Evolutionary conservation across 495 filamentous ascomycete genomes (phyloP).

Genomic region (Evansstolkia leycettana): DNA sequence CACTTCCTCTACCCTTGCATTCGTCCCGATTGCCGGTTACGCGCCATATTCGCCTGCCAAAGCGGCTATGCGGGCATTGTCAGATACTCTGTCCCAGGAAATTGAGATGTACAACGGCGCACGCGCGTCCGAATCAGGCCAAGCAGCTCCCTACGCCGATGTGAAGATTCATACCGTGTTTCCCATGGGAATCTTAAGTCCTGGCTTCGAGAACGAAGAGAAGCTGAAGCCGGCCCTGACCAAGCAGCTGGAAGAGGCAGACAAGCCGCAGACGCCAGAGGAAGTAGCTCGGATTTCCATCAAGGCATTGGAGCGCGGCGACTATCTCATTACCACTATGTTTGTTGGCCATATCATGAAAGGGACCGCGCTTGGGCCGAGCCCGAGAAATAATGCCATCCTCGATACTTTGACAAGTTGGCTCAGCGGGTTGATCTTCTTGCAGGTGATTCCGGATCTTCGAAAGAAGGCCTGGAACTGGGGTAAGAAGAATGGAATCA

Average conservation of each 20-base stretch:
- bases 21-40: slow-evolving; percentile 75
- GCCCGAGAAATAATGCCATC: slow-evolving; percentile 28
- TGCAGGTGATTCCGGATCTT: slow-evolving; percentile 31
- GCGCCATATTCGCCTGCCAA: slow-evolving; percentile 75
- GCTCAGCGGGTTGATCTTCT: slow-evolving; percentile 31
- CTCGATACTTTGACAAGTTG: slow-evolving; percentile 31
- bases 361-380: slow-evolving; percentile 31
- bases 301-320: slow-evolving; percentile 61
- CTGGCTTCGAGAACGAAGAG: slow-evolving; percentile 71
- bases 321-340: slow-evolving; percentile 63
- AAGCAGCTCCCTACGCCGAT: slow-evolving; percentile 33
- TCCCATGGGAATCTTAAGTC: slow-evolving; percentile 68
- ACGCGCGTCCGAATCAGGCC: slow-evolving; percentile 34
- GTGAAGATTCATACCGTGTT: slow-evolving; percentile 76
- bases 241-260: slow-evolving; percentile 65
- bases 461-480: slow-evolving; percentile 31
- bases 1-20: slow-evolving; percentile 65
- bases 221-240: slow-evolving; percentile 71
- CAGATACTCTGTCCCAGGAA: slow-evolving; percentile 75
- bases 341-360: slow-evolving; percentile 56
- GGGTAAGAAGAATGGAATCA: slow-evolving; percentile 31
- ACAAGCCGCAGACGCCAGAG: slow-evolving; percentile 66
- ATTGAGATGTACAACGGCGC: slow-evolving; percentile 66
- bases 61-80: slow-evolving; percentile 69
- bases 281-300: slow-evolving; percentile 64